Percentiles rank a stretch among this genome's conserved stretches.
These are phyloP conservation scores for Echria macrotheca DNA, from an alignment of 495 filamentous ascomycete species.

Conservation along the genomic window DNA sequence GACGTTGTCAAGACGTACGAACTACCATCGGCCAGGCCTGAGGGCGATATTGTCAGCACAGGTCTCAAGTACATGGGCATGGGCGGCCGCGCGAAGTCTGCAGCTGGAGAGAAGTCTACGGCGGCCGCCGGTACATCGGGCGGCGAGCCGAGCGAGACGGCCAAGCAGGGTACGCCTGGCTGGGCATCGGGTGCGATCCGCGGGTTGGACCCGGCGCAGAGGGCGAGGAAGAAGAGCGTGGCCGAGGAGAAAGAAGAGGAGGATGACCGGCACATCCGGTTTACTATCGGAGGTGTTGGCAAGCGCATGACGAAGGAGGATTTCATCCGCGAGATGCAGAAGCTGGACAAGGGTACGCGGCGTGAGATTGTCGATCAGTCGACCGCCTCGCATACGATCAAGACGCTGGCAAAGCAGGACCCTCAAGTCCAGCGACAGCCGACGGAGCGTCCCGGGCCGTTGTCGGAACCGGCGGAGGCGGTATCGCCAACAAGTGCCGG, in stretches of 20 bases:
- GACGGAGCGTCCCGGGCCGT: no score
- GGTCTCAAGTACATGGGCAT: slow-evolving; percentile 44
- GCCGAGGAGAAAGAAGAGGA: slow-evolving; percentile 51
- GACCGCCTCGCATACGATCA: slow-evolving; percentile 53
- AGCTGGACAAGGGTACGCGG: slow-evolving; percentile 71
- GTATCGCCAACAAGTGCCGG: slow-evolving; percentile 19
- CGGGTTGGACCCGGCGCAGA: slow-evolving; percentile 31
- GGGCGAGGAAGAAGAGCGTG: slow-evolving; percentile 30
- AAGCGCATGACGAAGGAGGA: slow-evolving; percentile 81
- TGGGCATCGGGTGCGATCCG: slow-evolving; percentile 53
- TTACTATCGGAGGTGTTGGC: slow-evolving; percentile 72
- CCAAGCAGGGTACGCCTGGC: slow-evolving; percentile 12
- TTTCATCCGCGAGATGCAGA: slow-evolving; percentile 79
- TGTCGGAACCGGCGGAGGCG: no score
- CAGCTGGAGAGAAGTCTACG: slow-evolving; percentile 27
- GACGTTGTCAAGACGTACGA: slow-evolving; percentile 98
- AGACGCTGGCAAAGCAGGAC: slow-evolving; percentile 50
- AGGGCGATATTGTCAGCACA: slow-evolving; percentile 38
- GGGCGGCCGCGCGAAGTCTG: slow-evolving; percentile 39
- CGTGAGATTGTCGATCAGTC: slow-evolving; percentile 64
- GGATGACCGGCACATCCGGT: slow-evolving; percentile 77
- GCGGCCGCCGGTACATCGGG: slow-evolving; percentile 23
- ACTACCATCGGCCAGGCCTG: slow-evolving; percentile 52
- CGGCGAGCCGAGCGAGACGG: slow-evolving; percentile 11
- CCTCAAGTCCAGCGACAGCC: slow-evolving; percentile 8